Evolutionary conservation across 75 land plant genomes (phyloP), one percentile per base, ranked within the genome.

Genomic region (Azolla pinnata): DNA sequence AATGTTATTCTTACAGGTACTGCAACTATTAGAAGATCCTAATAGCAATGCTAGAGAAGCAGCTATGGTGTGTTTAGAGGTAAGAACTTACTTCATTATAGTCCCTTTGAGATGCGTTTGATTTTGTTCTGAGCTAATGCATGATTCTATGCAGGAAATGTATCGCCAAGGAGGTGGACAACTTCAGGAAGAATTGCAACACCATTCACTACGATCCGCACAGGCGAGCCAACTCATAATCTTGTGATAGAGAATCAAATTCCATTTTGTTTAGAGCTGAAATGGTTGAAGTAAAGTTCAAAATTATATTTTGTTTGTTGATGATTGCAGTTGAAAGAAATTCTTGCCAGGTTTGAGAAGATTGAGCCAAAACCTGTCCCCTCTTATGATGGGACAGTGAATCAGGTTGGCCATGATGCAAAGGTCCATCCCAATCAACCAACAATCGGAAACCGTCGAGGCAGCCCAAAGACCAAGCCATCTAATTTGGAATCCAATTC

Each of bases 1-100:
- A 46, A 46, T 46, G 49, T 46, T 3, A 2, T 46, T 4, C 2
- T 46, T 18, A 64, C 92, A 86, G 97, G 87, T 90, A 42, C 61
- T 93, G 60, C 85, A 80, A 45, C 73, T 95, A 72, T 59, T 95
- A 70, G 95, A 82, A 65, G 99, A 95, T 54, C 52, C 97, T 54
- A 95, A 90, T 62, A 84, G 67, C 50, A 79, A 64, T 56, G 97
- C 85, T 23, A 86, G 92, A 65, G 99, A 95, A 60, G 99, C 97
- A 63, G 88, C 88, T 56, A 80, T 82, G 47, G 54, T 68, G 31
- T 95, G 97, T 68, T 75, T 95, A 45, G 99, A 95, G 97, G 99
- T 90, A 61, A 47, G 69, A 30, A 26, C 44, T 52, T 9, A 9
- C 35, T 35, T 2, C 8, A 29, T 8, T 29, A 28, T 18, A 28